Base-by-base conservation (phyloP, 257 asterid genomes). In the Rubia yunnanensis region DNA sequence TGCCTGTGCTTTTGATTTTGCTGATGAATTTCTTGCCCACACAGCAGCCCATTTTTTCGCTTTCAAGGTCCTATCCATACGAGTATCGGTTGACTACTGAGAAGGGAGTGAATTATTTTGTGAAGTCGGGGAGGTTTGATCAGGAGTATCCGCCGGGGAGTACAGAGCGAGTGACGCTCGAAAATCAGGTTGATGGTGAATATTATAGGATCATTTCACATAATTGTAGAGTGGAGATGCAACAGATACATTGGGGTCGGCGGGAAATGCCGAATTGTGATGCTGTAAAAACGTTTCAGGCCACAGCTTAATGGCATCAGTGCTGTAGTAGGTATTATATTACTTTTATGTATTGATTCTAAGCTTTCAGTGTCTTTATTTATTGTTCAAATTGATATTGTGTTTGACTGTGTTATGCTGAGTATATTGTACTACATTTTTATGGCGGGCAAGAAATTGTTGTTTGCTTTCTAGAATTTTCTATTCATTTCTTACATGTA, bases 1-100 rank as follows among this genome's bases (percentile, higher is more conserved):
- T 92, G 78, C 99, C 97, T 0, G 90, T 92, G 72, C 54, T 89
- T 65, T 72, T 92, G 73, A 74, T 92, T 15, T 58, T 89, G 84
- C 73, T 92, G 85, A 64, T 92, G 79, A 92, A 80, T 71, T 88
- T 92, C 78, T 26, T 87, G 84, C 97, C 99, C 0, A 84, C 99
- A 0, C 81, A 94, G 13, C 94, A 92, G 71, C 99, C 99, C 0
- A 39, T 83, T 61, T 89, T 83, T 69, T 83, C 96, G 1, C 79
- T 87, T 66, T 75, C 89, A 0, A 80, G 77, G 66, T 70, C 89
- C 34, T 76, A 86, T 69, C 81, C 91, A 0, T 66, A 87, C 46
- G 81, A 83, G 49, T 56, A 76, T 69, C 66, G 85, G 62, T 70
- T 84, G 36, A 77, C 89, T 23, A 87, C 99, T 0, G 84, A 77